Base-by-base conservation (phyloP, 2,329 filamentous ascomycete genomes). In the Ophiocordyceps camponoti-floridani region DNA sequence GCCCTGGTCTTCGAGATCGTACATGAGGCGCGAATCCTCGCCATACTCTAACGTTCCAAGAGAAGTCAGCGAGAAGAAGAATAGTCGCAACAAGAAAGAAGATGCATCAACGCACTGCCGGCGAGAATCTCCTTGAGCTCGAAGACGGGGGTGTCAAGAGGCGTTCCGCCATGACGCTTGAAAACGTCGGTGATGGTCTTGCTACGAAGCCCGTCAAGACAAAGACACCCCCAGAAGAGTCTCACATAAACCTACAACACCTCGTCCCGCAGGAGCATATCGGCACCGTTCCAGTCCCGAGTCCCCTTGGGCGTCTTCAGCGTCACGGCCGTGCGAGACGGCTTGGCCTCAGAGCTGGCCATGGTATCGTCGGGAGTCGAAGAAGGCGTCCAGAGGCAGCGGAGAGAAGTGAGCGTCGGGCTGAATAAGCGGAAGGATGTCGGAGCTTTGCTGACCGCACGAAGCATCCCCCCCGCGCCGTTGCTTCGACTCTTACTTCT, bases 231-330 rank as follows among this genome's bases (percentile, higher is more conserved):
- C 18, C 38, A 23, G 11, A 7, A 11, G 2, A 23, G 4, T 3
- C 12, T n/a, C 4, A 26, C 37, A 14, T 13, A 14, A 7, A 38
- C 47, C 33, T 40, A 52, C 50, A 85, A 88, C 65, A 89, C 87
- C 59, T 79, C 77, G 62, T 88, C 82, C 54, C 84, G 77, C 56
- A 89, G 78, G 56, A 85, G 73, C 70, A 87, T 83, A 58, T 87
- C 80, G 62, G 74, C 74, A 53, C 81, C 82, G 57, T 78, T 72
- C 82, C 81, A 94, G 62, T 94, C 87, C 59, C 85, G 84, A 51
- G 86, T 94, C 53, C 87, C 86, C 72, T 94, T 94, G 49, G 86
- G 84, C 57, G 82, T 84, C 71, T 94, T 94, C 59, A 93, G 72
- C 63, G 50, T 46, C 27, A 50, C 46, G 30, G 43, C 47, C n/a